Evolutionary conservation across 306 rosid species (phyloP), one percentile per base, ranked within the genome.

Genomic region (Castanea mollissima): DNA sequence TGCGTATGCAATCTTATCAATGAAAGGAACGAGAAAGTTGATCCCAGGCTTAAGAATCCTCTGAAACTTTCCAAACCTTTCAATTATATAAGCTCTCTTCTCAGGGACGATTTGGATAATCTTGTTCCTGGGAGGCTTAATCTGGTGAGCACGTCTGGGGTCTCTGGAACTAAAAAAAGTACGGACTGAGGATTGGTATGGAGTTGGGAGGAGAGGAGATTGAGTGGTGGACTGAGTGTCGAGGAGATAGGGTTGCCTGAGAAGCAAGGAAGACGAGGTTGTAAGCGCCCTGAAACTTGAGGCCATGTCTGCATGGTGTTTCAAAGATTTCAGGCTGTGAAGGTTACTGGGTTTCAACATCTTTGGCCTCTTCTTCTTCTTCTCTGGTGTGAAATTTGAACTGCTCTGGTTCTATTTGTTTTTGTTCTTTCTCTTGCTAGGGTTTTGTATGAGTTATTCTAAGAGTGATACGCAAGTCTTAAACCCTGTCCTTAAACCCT

Each of bases 71-170:
- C 98, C 98, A 1, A 94, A 92, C 69, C 98, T 84, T 78, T 94
- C 98, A 49, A 94, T 84, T 27, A 94, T 92, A 77, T 74, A 94
- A 3, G 98, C 98, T 80, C 79, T 92, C 92, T 88, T 89, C 87
- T 94, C 97, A 27, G 97, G 97, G 69, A 94, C 98, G 87, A 94
- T 88, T 73, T 97, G 92, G 71, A 94, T n/a, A 16, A 97, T 97
- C 97, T 96, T 92, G 41, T 94, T 94, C 76, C 81, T 11, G 20
- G 98, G 98, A 64, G 98, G 98, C 35, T 77, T 44, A 77, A 89
- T 87, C 91, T 86, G 78, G 89, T 76, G 73, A 57, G 32, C 25
- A 91, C 78, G 79, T 87, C 94, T 63, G 16, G 54, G 16, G 54
- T 49, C 54, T 49, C 16, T 49, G 4, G 14, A 11, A 49, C 54